These are phyloP conservation scores for Nakaseomyces kungkrabaensis DNA, from an alignment of 1,139 yeast species.

Conservation along the genomic window DNA sequence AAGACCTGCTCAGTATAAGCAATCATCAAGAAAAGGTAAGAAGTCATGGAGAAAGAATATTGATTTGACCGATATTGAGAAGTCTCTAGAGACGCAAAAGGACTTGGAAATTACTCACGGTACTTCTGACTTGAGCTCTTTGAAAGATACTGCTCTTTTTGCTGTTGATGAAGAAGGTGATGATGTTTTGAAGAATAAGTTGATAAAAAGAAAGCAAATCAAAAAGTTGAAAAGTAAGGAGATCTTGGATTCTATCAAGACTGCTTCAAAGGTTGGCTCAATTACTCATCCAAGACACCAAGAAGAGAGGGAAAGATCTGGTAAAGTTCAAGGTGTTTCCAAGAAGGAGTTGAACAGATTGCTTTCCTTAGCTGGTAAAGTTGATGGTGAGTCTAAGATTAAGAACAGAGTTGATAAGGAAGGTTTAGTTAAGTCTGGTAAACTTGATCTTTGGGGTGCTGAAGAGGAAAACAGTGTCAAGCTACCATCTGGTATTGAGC, in stretches of 20 bases:
- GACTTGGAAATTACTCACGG: slow-evolving; percentile 65
- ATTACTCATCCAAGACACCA: slow-evolving; percentile 33
- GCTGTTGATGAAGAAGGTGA: slow-evolving; percentile 67
- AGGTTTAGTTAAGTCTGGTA: slow-evolving; percentile 45
- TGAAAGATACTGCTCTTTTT: slow-evolving; percentile 44
- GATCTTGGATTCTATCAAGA: slow-evolving; percentile 44
- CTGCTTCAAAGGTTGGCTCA: slow-evolving; percentile 72
- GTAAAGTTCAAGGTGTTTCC: slow-evolving; percentile 53
- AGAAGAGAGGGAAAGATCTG: slow-evolving; percentile 30
- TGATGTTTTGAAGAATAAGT: slow-evolving; percentile 33
- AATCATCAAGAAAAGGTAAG: slow-evolving; percentile 83
- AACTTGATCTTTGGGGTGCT: slow-evolving; percentile 61
- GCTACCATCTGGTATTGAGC: slow-evolving; percentile 25
- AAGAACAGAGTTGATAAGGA: slow-evolving; percentile 49
- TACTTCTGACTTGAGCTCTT: slow-evolving; percentile 32
- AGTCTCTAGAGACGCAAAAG: slow-evolving; percentile 56
- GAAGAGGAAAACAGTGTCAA: slow-evolving; percentile 16
- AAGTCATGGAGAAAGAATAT: slow-evolving; percentile 94
- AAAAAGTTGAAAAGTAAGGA: slow-evolving; percentile 57
- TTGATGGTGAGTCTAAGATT: slow-evolving; percentile 43
- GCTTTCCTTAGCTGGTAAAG: slow-evolving; percentile 72
- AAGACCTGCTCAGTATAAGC: slow-evolving; percentile 42
- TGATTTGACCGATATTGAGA: slow-evolving; percentile 69
- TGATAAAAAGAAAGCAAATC: slow-evolving; percentile 33
- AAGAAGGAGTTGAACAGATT: slow-evolving; percentile 58